phyloP scores from a whole-genome alignment of 1,139 yeast species.

The Lodderomyces theae region DNA sequence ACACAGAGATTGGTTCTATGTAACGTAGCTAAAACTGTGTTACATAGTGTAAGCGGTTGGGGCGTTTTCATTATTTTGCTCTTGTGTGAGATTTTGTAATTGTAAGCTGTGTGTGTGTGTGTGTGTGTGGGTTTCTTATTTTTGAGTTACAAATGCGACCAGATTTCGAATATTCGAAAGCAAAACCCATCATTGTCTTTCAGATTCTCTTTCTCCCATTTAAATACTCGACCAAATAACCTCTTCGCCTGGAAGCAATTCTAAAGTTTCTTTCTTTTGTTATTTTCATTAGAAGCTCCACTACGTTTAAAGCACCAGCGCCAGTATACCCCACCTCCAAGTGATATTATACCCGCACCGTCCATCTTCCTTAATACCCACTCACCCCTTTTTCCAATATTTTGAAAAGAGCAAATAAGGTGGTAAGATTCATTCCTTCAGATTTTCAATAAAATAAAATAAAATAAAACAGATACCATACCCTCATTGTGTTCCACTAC shows the following conservation, averaged over 20 bases:
- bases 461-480: neutral
- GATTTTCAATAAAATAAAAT: neutral
- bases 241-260: neutral
- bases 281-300: no score
- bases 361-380: neutral
- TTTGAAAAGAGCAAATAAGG: no score
- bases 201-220: no score
- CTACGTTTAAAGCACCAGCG: no score
- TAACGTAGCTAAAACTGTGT: neutral
- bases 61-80: neutral
- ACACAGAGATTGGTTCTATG: neutral
- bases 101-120: neutral
- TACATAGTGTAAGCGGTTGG: no score
- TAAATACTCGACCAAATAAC: neutral
- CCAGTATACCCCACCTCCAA: no score
- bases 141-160: neutral
- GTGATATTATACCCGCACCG: neutral
- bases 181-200: neutral
- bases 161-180: neutral
- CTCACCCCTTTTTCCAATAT: conserved; percentile 3
- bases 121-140: neutral
- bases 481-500: no score
- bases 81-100: neutral
- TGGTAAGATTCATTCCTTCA: conserved; percentile 6
- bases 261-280: neutral